Conservation (phyloP, 1,284 basidiomycete species). For the Trichosporon sp. region DNA sequence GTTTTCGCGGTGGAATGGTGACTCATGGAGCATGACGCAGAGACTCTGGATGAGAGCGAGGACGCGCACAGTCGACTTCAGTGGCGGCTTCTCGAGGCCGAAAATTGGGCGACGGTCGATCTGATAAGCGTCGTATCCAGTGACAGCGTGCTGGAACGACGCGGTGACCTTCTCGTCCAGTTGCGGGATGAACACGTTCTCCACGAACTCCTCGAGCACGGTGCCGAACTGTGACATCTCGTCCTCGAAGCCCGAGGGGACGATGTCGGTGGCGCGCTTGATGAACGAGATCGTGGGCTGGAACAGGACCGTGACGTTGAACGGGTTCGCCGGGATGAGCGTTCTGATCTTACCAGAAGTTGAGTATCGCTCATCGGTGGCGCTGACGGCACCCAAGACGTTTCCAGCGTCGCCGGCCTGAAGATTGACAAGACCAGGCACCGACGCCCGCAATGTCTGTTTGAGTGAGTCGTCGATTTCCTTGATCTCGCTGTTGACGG, state of each 20-base stretch:
- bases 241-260: conserved; percentile 66
- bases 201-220: conserved; percentile 83
- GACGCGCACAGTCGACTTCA: conserved; percentile 80
- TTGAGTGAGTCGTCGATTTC: conserved; percentile 80
- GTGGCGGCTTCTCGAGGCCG: conserved; percentile 32
- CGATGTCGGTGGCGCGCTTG: conserved; percentile 61
- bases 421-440: conserved; percentile 76
- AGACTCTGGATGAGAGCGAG: conserved; percentile 88
- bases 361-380: conserved; percentile 62
- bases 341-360: conserved; percentile 71
- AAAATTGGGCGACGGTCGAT: conserved; percentile 27
- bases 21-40: conserved; percentile 83
- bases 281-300: conserved; percentile 87
- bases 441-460: conserved; percentile 76
- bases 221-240: conserved; percentile 64
- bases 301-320: conserved; percentile 90
- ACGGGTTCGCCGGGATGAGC: conserved; percentile 85
- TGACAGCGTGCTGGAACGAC: conserved; percentile 79
- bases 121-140: conserved; percentile 77
- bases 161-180: conserved; percentile 89
- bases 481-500: conserved; percentile 64
- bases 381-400: conserved; percentile 34
- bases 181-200: conserved; percentile 88
- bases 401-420: conserved; percentile 57
- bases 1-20: conserved; percentile 93